Conservation (phyloP, 805 yeast genomes). For the Yamadazyma sp. region DNA sequence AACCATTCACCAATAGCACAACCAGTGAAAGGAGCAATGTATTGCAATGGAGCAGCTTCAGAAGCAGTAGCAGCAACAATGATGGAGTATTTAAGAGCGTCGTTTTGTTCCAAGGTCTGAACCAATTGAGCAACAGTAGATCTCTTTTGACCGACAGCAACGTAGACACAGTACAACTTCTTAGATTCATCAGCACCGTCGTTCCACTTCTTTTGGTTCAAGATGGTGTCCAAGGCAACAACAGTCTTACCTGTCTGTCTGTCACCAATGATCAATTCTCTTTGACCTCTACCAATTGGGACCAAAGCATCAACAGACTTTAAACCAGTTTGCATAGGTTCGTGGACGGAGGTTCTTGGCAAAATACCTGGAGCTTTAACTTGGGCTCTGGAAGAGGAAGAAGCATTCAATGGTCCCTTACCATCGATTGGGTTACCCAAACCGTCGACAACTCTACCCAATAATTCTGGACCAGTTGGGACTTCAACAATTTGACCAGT, state of each 20-base stretch:
- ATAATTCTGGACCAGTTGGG: constrained; percentile 96
- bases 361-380: constrained; percentile 99
- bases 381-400: constrained; percentile 90
- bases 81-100: constrained; percentile 96
- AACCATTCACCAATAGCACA: constrained; percentile 99
- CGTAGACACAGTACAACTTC: constrained; percentile 99
- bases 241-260: constrained; percentile 99
- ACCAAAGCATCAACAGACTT: constrained; percentile 98
- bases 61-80: constrained; percentile 99
- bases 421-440: constrained; percentile 99
- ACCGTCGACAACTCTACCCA: constrained; percentile 99
- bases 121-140: constrained; percentile 99
- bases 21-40: constrained; percentile 99
- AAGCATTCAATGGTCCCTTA: constrained; percentile 95
- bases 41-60: constrained; percentile 99
- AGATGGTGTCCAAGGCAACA: constrained; percentile 96
- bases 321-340: constrained; percentile 99
- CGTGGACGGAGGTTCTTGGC: constrained; percentile 97
- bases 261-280: constrained; percentile 99
- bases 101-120: constrained; percentile 97
- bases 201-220: constrained; percentile 99
- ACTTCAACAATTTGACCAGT: constrained; percentile 99
- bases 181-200: constrained; percentile 90
- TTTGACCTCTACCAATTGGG: constrained; percentile 99
- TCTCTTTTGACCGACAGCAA: constrained; percentile 99